Percentiles rank a stretch among this genome's conserved stretches.
Conservation (phyloP, 2,329 filamentous ascomycete genomes). For the Apiospora sp. region DNA sequence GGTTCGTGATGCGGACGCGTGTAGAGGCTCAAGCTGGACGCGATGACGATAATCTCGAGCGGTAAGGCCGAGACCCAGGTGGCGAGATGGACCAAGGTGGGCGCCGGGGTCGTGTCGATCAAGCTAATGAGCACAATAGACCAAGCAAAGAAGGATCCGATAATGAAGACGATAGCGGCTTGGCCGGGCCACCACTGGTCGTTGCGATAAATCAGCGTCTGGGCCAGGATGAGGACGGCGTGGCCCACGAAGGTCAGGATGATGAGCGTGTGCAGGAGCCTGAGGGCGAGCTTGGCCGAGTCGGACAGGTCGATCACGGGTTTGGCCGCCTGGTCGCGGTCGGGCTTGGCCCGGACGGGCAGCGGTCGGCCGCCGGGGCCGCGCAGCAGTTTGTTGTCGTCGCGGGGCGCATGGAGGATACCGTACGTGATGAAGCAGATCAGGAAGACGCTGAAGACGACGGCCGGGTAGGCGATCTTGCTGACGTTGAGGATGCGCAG, state of each 20-base stretch:
- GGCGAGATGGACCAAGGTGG: conserved; percentile 42
- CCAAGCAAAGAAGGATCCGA: conserved; percentile 24
- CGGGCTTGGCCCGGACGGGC: conserved; percentile 24
- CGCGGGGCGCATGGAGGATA: conserved; percentile 23
- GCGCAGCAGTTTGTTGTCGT: conserved; percentile 23
- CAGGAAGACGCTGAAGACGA: conserved; percentile 23
- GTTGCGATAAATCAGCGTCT: conserved; percentile 16
- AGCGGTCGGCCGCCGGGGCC: conserved; percentile 24
- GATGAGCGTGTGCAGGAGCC: conserved; percentile 16
- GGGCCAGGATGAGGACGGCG: conserved; percentile 12
- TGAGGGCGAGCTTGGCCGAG: not conserved
- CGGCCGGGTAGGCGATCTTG: conserved; percentile 21
- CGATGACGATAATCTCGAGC: conserved; percentile 44
- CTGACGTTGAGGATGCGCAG: conserved; percentile 12
- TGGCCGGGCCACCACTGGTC: conserved; percentile 25
- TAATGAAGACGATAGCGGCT: conserved; percentile 21
- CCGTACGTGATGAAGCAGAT: conserved; percentile 12
- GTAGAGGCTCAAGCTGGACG: conserved; percentile 37
- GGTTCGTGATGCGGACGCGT: conserved; percentile 39
- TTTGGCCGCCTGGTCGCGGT: not conserved
- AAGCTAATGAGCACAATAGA: conserved; percentile 22
- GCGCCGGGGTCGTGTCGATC: conserved; percentile 32
- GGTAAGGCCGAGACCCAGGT: conserved; percentile 45
- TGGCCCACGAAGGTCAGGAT: conserved; percentile 22
- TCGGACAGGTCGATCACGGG: not conserved